A percentile compares a stretch with the other conserved stretches of the same genome.
Conservation (phyloP, 495 filamentous ascomycete genomes). For the Penicillium manginii region DNA sequence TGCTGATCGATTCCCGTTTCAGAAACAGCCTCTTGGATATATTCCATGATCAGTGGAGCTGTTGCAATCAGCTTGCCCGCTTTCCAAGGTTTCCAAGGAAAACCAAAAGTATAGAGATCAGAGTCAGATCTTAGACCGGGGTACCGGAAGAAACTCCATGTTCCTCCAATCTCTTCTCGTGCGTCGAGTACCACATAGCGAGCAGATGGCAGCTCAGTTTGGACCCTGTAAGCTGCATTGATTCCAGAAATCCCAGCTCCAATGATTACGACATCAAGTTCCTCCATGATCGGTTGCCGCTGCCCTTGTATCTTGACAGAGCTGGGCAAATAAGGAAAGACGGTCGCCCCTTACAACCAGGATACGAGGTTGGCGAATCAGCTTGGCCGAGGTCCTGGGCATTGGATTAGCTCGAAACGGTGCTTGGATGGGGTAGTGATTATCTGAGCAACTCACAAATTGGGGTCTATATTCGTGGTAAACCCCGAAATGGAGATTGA, state of each 20-base stretch:
- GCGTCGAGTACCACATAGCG: conserved; percentile 61
- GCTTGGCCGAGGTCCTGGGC: too few relatives aligned
- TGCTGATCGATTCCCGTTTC: conserved; percentile 58
- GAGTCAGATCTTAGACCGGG: conserved; percentile 64
- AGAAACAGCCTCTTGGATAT: conserved; percentile 56
- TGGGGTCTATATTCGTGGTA: background rate
- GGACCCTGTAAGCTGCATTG: conserved; percentile 65
- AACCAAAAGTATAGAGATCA: conserved; percentile 60
- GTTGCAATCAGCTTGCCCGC: conserved; percentile 54
- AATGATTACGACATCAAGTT: background rate
- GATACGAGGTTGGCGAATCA: background rate
- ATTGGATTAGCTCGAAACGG: background rate
- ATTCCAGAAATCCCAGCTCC: conserved; percentile 34
- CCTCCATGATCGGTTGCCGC: background rate
- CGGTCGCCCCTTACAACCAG: background rate
- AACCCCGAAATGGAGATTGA: too few relatives aligned
- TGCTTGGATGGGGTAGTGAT: background rate
- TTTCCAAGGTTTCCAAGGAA: conserved; percentile 63
- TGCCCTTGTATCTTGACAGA: background rate
- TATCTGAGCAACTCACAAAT: background rate
- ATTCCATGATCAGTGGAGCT: conserved; percentile 55
- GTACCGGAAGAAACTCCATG: conserved; percentile 66
- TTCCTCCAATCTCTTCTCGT: conserved; percentile 58
- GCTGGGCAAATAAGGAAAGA: background rate
- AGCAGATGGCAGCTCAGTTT: conserved; percentile 52